Evolutionary conservation across 2,329 filamentous ascomycete species (phyloP), one percentile per base, ranked within the genome.

Genomic region (Cercospora zeina): DNA sequence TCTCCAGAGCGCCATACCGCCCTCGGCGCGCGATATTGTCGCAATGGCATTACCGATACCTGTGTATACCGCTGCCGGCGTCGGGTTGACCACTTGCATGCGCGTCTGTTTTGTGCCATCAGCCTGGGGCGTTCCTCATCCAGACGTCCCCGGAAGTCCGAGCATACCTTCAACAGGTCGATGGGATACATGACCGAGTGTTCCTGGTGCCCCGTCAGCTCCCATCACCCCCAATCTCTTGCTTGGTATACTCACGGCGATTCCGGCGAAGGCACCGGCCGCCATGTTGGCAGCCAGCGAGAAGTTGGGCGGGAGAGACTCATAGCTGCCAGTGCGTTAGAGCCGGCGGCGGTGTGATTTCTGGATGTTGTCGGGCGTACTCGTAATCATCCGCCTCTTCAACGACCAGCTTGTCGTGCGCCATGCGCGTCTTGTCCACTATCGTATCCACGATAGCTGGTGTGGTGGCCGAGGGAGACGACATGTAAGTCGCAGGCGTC

Each of bases 111-210:
- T 8, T 27, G 19, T 16, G 36, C 36, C 37, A 57, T 62, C 54
- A 65, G 54, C 39, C 54, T 66, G 5, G 42, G 39, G 11, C 30
- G 24, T 21, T 13, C 27, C 24, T 19, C 47, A 33, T 31, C 31
- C 21, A 6, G 49, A n/a, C 37, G 34, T 55, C 39, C 54, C 47
- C 61, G 27, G 27, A 10, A 34, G 21, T 57, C 47, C 62, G 39
- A 57, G 72, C 81, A 67, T 77, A 97, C 95, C 89, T 99, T 99
- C 75, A 99, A 89, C 70, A 96, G 87, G 80, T 99, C 95, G 74
- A 99, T 90, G 19, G 95, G 95, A 76, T 99, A 99, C 95, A 99
- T 97, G 72, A 96, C 93, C 63, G 93, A 96, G 78, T 97, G 93
- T 81, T 97, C 93, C 93, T 97, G 70, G 56, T 64, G 62, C 47